A percentile compares a stretch with the other conserved stretches of the same genome.
phyloP scores from a whole-genome alignment of 2,329 filamentous ascomycete species.

The Didymella pinodella region DNA sequence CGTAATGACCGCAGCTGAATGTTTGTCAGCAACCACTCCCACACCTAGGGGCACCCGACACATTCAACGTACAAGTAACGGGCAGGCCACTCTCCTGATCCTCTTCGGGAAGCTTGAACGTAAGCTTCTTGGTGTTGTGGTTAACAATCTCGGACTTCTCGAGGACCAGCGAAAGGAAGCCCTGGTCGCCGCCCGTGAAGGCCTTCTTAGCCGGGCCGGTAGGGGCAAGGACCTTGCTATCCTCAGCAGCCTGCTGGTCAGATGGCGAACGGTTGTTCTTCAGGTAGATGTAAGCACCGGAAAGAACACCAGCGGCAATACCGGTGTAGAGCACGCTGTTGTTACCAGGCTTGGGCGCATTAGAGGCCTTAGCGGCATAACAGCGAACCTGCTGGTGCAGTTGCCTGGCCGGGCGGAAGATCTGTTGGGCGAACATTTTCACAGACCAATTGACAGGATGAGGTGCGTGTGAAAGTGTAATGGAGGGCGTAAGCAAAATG shows the following conservation, averaged over 20 bases:
- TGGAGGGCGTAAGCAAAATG: constrained; percentile 20
- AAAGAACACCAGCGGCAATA: constrained; percentile 64
- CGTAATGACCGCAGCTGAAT: constrained; percentile 74
- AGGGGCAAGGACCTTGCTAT: constrained; percentile 51
- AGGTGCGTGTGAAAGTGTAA: constrained; percentile 15
- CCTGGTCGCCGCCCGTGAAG: constrained; percentile 87
- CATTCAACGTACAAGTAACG: constrained; percentile 69
- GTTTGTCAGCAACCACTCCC: neutral
- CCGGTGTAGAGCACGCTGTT: constrained; percentile 64
- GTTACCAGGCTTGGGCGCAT: constrained; percentile 61
- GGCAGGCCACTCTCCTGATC: constrained; percentile 84
- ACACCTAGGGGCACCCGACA: constrained; percentile 59
- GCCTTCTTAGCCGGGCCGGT: constrained; percentile 57
- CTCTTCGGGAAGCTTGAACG: constrained; percentile 84
- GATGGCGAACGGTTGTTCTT: constrained; percentile 42
- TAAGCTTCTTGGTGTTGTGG: constrained; percentile 93
- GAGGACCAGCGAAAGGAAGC: constrained; percentile 83
- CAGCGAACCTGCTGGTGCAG: constrained; percentile 67
- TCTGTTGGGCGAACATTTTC: constrained; percentile 55
- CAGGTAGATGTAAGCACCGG: constrained; percentile 63
- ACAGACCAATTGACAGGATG: constrained; percentile 39
- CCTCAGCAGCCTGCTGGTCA: constrained; percentile 42
- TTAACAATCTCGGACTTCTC: constrained; percentile 81
- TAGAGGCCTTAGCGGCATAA: constrained; percentile 75
- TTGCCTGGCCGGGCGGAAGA: constrained; percentile 53